A percentile compares a stretch with the other conserved stretches of the same genome.
Evolutionary conservation across 2,329 filamentous ascomycete species (phyloP).

Genomic region (Cercospora sp.): DNA sequence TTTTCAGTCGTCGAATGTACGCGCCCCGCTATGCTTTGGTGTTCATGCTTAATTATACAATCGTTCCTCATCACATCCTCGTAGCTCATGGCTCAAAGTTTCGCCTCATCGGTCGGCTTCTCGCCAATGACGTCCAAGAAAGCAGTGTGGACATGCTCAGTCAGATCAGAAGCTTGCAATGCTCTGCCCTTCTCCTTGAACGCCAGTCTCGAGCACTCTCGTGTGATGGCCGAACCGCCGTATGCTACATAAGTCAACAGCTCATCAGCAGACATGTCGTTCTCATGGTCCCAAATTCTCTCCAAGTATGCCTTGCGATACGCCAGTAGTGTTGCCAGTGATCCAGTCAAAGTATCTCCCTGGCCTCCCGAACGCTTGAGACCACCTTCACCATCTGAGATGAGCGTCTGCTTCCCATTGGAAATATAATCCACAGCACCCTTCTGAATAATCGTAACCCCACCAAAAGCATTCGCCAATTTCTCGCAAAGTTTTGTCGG

Average conservation of each 20-base stretch:
- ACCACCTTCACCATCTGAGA: constrained; percentile 76
- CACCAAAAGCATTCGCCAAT: constrained; percentile 74
- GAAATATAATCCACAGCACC: constrained; percentile 79
- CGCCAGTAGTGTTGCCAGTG: constrained; percentile 80
- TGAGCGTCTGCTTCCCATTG: constrained; percentile 72
- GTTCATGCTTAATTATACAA: not conserved
- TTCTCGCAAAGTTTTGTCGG: constrained; percentile 62
- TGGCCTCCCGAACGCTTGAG: constrained; percentile 90
- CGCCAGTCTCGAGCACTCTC: constrained; percentile 84
- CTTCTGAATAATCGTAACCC: constrained; percentile 91
- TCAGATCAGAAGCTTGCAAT: constrained; percentile 89
- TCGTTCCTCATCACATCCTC: not conserved
- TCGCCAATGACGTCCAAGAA: constrained; percentile 82
- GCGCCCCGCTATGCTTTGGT: constrained; percentile 21
- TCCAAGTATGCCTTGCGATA: constrained; percentile 89
- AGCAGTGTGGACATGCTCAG: constrained; percentile 80
- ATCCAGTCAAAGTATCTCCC: constrained; percentile 90
- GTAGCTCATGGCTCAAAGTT: constrained; percentile 24
- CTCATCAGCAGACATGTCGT: constrained; percentile 57
- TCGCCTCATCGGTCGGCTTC: constrained; percentile 36
- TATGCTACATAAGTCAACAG: constrained; percentile 76
- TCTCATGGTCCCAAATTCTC: constrained; percentile 67
- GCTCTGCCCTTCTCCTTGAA: constrained; percentile 83
- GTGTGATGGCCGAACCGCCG: constrained; percentile 82
- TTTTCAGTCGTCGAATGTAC: not conserved